phyloP scores from a whole-genome alignment of 2,329 filamentous ascomycete genomes.

The Aspergillus sp. region DNA sequence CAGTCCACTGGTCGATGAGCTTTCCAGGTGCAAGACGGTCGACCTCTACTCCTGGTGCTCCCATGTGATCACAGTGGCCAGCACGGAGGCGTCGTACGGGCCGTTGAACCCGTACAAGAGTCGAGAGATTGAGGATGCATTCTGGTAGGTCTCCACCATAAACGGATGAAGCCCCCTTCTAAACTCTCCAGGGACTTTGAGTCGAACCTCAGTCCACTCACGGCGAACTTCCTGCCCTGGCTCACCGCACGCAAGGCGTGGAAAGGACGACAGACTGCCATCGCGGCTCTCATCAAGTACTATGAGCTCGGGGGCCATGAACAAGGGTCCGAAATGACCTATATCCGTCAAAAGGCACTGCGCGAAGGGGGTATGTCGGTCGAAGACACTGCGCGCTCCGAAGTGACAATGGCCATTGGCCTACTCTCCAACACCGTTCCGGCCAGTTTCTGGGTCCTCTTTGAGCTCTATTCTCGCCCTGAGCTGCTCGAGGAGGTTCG shows the following conservation, averaged over 20 bases:
- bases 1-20: conserved; percentile 13
- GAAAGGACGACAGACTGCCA: conserved; percentile 35
- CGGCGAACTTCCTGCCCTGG: conserved; percentile 34
- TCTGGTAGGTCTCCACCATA: background rate
- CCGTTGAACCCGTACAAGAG: conserved; percentile 28
- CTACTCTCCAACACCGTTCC: conserved; percentile 45
- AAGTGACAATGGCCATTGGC: conserved; percentile 31
- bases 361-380: conserved; percentile 14
- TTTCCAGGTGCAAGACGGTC: conserved; percentile 11
- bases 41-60: conserved; percentile 29
- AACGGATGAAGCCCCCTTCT: background rate
- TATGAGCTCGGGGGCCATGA: conserved; percentile 38
- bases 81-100: conserved; percentile 28
- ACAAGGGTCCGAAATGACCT: conserved; percentile 28
- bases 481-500: conserved; percentile 40
- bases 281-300: conserved; percentile 40
- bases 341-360: conserved; percentile 15
- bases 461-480: conserved; percentile 43
- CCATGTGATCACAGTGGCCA: conserved; percentile 26
- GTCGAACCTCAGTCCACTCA: conserved; percentile 26
- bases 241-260: conserved; percentile 40
- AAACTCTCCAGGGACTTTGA: conserved; percentile 38
- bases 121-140: conserved; percentile 6
- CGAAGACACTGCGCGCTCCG: conserved; percentile 26
- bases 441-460: conserved; percentile 47